Percentiles rank a stretch among this genome's conserved stretches.
Conservation (phyloP, 768 basidiomycete genomes). For the Cystobasidium onofrii region DNA sequence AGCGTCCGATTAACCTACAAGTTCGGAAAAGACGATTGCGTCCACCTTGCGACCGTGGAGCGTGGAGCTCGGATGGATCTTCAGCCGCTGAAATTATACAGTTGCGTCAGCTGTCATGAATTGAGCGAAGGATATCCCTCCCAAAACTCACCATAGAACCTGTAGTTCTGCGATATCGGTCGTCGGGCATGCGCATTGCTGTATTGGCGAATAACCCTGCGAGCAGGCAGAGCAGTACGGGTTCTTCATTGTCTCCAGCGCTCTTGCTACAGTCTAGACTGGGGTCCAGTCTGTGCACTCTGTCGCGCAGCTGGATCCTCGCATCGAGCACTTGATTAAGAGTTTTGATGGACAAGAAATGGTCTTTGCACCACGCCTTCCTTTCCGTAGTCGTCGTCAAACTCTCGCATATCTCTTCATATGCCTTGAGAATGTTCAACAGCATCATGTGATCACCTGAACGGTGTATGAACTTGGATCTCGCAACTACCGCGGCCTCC, state of each 20-base stretch:
- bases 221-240: slow-evolving; percentile 63
- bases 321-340: slow-evolving; percentile 71
- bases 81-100: slow-evolving; percentile 53
- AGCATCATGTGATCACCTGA: slow-evolving; percentile 86
- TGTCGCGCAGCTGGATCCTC: slow-evolving; percentile 63
- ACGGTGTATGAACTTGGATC: slow-evolving; percentile 69
- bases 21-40: slow-evolving; percentile 84
- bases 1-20: slow-evolving; percentile 55
- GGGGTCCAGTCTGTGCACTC: slow-evolving; percentile 56
- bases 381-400: slow-evolving; percentile 45
- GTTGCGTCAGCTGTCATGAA: background rate
- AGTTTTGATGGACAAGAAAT: slow-evolving; percentile 74
- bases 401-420: slow-evolving; percentile 52
- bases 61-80: slow-evolving; percentile 82
- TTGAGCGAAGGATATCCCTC: too few species aligned
- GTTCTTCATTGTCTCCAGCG: slow-evolving; percentile 58
- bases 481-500: slow-evolving; percentile 58
- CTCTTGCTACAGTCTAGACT: slow-evolving; percentile 55
- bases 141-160: slow-evolving; percentile 46
- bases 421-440: slow-evolving; percentile 74
- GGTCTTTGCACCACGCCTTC: slow-evolving; percentile 69
- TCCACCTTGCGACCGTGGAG: slow-evolving; percentile 71
- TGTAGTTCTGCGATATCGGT: slow-evolving; percentile 65
- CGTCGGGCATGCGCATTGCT: slow-evolving; percentile 75
- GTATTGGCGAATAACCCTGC: slow-evolving; percentile 72